Conservation (phyloP, 352 stramenopile species). For the Peronospora farinosa region DNA sequence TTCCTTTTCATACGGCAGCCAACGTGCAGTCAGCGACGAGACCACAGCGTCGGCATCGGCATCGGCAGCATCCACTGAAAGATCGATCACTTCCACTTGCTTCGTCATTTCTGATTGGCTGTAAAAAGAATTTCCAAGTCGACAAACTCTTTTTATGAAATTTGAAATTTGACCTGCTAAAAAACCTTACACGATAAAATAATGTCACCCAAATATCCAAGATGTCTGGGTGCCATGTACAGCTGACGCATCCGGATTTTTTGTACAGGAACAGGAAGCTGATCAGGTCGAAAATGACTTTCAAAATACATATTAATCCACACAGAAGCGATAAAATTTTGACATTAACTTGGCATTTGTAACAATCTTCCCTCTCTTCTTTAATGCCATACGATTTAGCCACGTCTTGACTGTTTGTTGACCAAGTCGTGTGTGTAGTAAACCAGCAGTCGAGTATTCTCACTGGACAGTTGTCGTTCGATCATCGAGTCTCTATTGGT, state of each 20-base stretch:
- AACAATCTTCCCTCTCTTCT: background rate
- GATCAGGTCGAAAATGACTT: too few species aligned
- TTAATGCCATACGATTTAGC: slow-evolving; percentile 6
- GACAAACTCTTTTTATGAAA: too few species aligned
- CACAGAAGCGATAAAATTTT: too few species aligned
- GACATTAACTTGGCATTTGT: background rate
- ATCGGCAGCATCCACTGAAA: slow-evolving; percentile 10
- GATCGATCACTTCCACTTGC: slow-evolving; percentile 26
- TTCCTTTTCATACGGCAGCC: slow-evolving; percentile 68
- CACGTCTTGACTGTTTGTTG: slow-evolving; percentile 2
- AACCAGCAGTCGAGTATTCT: slow-evolving; percentile 11
- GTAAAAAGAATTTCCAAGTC: background rate
- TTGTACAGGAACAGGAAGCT: too few species aligned
- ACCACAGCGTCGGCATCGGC: slow-evolving; percentile 9
- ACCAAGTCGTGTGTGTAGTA: slow-evolving; percentile 10
- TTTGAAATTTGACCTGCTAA: too few species aligned
- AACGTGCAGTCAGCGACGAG: slow-evolving; percentile 31
- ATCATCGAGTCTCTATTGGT: slow-evolving; percentile 7
- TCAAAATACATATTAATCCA: too few species aligned
- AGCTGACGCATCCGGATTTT: too few species aligned
- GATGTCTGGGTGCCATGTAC: too few species aligned
- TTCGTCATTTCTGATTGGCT: background rate
- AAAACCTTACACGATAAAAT: too few species aligned
- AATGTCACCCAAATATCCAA: too few species aligned
- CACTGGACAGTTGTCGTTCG: slow-evolving; percentile 4